A percentile compares a stretch with the other conserved stretches of the same genome.
These are phyloP conservation scores for Rhodotorula taiwanensis DNA, from an alignment of 768 basidiomycete species.

Conservation along the genomic window DNA sequence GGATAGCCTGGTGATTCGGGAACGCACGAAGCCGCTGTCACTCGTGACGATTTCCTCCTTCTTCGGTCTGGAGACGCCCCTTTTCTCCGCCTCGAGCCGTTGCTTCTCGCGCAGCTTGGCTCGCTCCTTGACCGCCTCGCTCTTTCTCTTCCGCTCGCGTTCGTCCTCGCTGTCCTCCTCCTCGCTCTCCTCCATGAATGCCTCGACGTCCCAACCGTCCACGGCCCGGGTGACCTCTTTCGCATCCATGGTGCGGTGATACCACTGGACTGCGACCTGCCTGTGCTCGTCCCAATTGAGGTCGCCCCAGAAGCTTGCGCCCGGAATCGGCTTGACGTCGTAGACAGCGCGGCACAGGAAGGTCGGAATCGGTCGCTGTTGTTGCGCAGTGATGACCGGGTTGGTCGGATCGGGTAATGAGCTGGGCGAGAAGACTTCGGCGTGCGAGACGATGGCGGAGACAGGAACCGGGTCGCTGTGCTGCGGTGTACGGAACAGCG, in stretches of 20 bases:
- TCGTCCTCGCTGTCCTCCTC: conserved; percentile 28
- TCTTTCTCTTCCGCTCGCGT: not conserved
- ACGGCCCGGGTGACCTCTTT: not conserved
- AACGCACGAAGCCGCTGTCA: conserved; percentile 34
- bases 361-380: not conserved
- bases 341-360: conserved; percentile 30
- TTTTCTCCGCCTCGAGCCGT: not conserved
- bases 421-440: conserved; percentile 11
- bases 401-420: not conserved
- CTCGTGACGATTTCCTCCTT: not conserved
- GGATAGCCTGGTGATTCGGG: too few relatives aligned
- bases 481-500: conserved; percentile 24
- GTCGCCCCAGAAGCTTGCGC: conserved; percentile 25
- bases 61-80: conserved; percentile 23
- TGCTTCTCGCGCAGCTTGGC: not conserved
- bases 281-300: conserved; percentile 14
- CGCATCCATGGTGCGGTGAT: not conserved
- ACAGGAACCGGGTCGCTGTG: conserved; percentile 19
- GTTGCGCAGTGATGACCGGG: not conserved
- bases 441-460: conserved; percentile 13
- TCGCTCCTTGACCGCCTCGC: not conserved
- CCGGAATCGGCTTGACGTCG: conserved; percentile 29
- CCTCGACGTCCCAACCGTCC: conserved; percentile 27
- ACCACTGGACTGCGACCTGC: not conserved
- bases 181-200: conserved; percentile 12